Conservation (phyloP, 2,329 filamentous ascomycete genomes). For the Paracorniculantispora psalliotae region DNA sequence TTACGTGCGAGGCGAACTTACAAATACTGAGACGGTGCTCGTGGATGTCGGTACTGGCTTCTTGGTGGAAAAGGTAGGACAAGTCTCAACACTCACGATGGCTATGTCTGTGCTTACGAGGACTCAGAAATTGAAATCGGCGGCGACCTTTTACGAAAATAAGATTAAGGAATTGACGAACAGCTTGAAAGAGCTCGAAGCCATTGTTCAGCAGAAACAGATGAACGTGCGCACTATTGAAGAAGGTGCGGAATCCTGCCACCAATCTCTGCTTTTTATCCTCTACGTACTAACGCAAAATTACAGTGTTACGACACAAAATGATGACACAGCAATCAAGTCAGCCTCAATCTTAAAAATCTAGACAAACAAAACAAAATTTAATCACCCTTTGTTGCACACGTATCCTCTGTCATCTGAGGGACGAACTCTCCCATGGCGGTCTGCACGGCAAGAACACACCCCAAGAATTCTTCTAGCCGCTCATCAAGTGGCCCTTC, state of each 20-base stretch:
- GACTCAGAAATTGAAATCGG: conserved; percentile 46
- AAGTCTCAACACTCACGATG: not conserved
- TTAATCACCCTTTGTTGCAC: not conserved
- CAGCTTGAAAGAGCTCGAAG: conserved; percentile 53
- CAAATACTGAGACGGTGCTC: conserved; percentile 70
- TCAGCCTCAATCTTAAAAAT: conserved; percentile 7
- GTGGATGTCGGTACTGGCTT: conserved; percentile 94
- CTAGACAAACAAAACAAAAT: not conserved
- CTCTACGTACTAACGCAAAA: conserved; percentile 10
- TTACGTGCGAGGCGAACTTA: conserved; percentile 81
- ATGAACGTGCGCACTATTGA: conserved; percentile 82
- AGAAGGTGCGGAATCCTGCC: conserved; percentile 57
- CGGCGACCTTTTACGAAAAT: conserved; percentile 51
- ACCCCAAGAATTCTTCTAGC: conserved; percentile 26
- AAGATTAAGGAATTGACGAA: conserved; percentile 49
- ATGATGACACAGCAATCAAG: conserved; percentile 23
- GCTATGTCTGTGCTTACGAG: not conserved
- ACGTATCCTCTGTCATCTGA: not conserved
- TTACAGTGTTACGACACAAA: conserved; percentile 35
- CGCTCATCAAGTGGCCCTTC: conserved; percentile 23
- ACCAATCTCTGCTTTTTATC: not conserved
- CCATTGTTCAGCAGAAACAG: conserved; percentile 64
- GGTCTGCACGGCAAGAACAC: conserved; percentile 20
- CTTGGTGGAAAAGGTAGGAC: conserved; percentile 78
- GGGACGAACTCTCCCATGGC: not conserved